Evolutionary conservation across 1,284 basidiomycete genomes (phyloP), one percentile per base, ranked within the genome.

Genomic region (Melampsora medusae): DNA sequence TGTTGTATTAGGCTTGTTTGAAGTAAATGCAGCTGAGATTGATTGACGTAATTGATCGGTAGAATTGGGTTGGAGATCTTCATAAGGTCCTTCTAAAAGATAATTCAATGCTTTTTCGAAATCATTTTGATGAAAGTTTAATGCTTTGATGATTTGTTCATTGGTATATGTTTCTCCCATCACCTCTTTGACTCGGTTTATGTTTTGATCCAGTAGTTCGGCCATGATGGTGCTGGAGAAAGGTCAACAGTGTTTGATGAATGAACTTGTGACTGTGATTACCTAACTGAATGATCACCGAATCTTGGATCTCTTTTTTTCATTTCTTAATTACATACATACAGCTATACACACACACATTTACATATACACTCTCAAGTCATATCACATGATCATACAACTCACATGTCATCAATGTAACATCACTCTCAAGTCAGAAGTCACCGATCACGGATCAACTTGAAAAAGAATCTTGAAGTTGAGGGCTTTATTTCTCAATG

Each of bases 71-170:
- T 53, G 17, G 17, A 25, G 1, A 10, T 53, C 50, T 19, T 53
- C 19, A 16, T 53, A 46, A 42, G 35, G 38, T 12, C 28, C 50
- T 22, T 75, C 74, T 17, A 77, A 67, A 4, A 77, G 35, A 59
- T 69, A 64, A 62, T 77, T 59, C 6, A 77, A 42, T 9, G 74
- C 48, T 46, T 25, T 17, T 33, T 77, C 74, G 33, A 77, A 77
- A 42, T 77, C 49, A 28, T 66, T 69, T 16, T 75, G 5, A 60
- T 68, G 5, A 31, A 68, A n/a, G 10, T 25, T 50, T n/a, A 69
- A 38, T 25, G 74, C 74, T 17, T 77, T 77, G 28, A 31, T 4
- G 59, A 75, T 75, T 5, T 59, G 22, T 10, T 12, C n/a, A 48
- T 75, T 62, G n/a, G 46, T 46, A 10, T 59, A 48, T 2, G 53